Evolutionary conservation across 306 rosid genomes (phyloP), one percentile per base, ranked within the genome.

Genomic region (Casuarina equisetifolia): DNA sequence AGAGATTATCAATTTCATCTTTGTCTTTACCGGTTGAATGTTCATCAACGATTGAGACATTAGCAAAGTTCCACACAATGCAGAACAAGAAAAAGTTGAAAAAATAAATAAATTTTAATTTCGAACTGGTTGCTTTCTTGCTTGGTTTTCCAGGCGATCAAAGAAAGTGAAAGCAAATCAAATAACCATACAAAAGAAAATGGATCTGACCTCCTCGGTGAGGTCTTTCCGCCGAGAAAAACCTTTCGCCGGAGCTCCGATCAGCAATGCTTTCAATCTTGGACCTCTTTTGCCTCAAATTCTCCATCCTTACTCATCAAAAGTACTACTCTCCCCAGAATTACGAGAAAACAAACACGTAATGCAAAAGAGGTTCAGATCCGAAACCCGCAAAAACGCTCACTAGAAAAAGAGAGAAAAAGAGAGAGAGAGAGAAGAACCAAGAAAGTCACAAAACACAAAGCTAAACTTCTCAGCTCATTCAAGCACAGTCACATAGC

Each of bases 271-370:
- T 73, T 12, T 86, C 40, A 58, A 80, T 17, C 73, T 77, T 82
- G 85, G 87, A 86, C 72, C 87, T 84, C 86, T 57, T 59, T 71
- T 66, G 80, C 73, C 90, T 91, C 64, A 82, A 69, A 63, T 85
- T 87, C 53, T 95, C 93, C 97, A 92, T 87, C 5, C 7, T 1
- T 81, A 63, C 59, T 80, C 97, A 89, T 87, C 83, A 45, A 86
- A 85, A 52, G 20, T 12, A 49, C 39, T 55, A 25, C 38, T 52
- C 45, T 40, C 32, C 32, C 52, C 58, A 15, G 20, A 36, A 69
- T 20, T 9, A 17, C 5, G 3, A 72, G 6, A 68, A 40, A 46
- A 8, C 2, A 19, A 9, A 40, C 44, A 49, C 40, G 77, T 38
- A 53, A 76, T n/a, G 69, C 20, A 44, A 58, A 73, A 45, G 78